Conservation (phyloP, 805 yeast species). For the Candida verbasci region DNA sequence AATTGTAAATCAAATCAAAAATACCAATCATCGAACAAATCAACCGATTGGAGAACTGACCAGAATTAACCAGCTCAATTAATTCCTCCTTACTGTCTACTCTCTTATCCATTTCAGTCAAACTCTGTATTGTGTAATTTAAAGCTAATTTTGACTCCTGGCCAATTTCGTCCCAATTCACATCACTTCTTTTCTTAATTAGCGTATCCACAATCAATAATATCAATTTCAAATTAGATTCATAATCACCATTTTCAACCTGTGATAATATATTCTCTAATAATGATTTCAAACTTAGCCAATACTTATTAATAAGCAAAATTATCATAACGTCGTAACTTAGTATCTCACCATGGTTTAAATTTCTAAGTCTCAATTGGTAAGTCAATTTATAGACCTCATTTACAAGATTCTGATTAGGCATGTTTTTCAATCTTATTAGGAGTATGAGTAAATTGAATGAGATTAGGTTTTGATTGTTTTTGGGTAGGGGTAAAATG, state of each 20-base stretch:
- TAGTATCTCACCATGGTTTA: conserved; percentile 15
- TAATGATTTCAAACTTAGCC: conserved; percentile 22
- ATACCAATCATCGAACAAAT: conserved; percentile 31
- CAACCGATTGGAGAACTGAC: conserved; percentile 24
- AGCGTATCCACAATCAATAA: conserved; percentile 12
- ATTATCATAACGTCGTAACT: conserved; percentile 31
- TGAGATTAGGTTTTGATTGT: conserved; percentile 24
- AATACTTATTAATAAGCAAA: conserved; percentile 26
- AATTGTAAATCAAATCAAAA: conserved; percentile 29
- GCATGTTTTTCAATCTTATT: conserved; percentile 39
- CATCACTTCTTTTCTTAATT: not conserved
- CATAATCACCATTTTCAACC: conserved; percentile 13
- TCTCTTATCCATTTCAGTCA: not conserved
- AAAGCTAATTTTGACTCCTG: not conserved
- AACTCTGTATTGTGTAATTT: not conserved
- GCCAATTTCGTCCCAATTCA: not conserved
- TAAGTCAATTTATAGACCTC: conserved; percentile 41
- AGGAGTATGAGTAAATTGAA: conserved; percentile 28
- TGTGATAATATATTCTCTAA: conserved; percentile 20
- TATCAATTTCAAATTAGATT: conserved; percentile 19
- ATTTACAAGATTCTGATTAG: conserved; percentile 38
- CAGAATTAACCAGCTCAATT: not conserved
- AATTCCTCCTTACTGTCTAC: conserved; percentile 1
- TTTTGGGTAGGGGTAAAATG: conserved; percentile 36
- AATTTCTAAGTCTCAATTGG: conserved; percentile 25